These are phyloP conservation scores for Sutorius eximius DNA, from an alignment of 1,284 basidiomycete genomes.

Conservation along the genomic window DNA sequence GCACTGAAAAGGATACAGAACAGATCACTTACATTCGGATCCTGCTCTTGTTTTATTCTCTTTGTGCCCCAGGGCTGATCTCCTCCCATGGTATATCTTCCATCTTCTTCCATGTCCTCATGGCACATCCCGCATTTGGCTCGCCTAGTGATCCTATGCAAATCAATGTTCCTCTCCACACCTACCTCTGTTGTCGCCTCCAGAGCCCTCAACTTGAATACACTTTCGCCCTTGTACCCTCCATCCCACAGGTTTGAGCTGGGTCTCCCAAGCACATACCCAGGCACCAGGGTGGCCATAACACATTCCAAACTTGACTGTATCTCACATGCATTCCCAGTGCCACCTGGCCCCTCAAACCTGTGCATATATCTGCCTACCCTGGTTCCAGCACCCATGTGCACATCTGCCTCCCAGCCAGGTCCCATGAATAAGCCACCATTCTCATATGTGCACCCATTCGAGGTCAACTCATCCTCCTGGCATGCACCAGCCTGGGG, in stretches of 20 bases:
- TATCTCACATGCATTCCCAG: neutral
- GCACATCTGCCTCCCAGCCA: conserved; percentile 4
- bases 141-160: neutral
- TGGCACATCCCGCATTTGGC: conserved; percentile 15
- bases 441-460: neutral
- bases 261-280: conserved; percentile 8
- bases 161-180: conserved; percentile 1
- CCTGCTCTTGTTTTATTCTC: conserved; percentile 14
- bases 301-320: conserved; percentile 8
- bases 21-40: conserved; percentile 20
- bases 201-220: conserved; percentile 12
- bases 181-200: conserved; percentile 7
- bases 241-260: neutral
- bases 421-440: conserved; percentile 3
- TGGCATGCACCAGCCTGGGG: neutral
- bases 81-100: conserved; percentile 3
- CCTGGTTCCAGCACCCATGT: neutral
- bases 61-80: conserved; percentile 13
- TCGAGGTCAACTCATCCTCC: conserved; percentile 1
- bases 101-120: conserved; percentile 15
- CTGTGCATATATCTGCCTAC: conserved; percentile 29
- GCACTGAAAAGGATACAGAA: neutral
- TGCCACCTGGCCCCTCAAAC: conserved; percentile 9
- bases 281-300: conserved; percentile 19
- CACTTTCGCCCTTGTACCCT: neutral